Percentiles rank a stretch among this genome's conserved stretches.
These are phyloP conservation scores for Erythrobasidium yunnanense DNA, from an alignment of 768 basidiomycete genomes.

Conservation along the genomic window DNA sequence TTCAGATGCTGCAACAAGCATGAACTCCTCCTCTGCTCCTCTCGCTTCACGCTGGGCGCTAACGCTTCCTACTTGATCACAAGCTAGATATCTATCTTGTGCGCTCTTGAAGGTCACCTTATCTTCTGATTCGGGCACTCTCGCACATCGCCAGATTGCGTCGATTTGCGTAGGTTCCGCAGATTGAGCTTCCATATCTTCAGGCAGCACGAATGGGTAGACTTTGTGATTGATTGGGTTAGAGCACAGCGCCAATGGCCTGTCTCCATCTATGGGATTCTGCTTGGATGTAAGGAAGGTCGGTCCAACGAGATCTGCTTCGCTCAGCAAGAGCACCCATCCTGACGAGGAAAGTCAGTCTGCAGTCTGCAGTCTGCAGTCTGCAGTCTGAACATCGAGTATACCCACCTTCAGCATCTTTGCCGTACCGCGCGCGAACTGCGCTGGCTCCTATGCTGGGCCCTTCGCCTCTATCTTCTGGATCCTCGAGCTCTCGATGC, in stretches of 20 bases:
- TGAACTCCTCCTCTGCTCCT: slow-evolving; percentile 90
- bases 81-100: slow-evolving; percentile 75
- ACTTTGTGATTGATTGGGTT: slow-evolving; percentile 24
- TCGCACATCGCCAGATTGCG: slow-evolving; percentile 19
- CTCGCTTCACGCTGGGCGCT: slow-evolving; percentile 76
- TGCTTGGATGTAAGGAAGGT: slow-evolving; percentile 1
- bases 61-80: slow-evolving; percentile 73
- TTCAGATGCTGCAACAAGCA: slow-evolving; percentile 54
- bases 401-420: slow-evolving; percentile 18
- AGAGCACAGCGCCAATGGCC: neutral
- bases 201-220: slow-evolving; percentile 8
- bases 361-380: neutral
- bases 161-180: slow-evolving; percentile 17
- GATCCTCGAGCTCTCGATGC: slow-evolving; percentile 8
- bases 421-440: slow-evolving; percentile 15
- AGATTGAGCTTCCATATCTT: neutral
- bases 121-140: slow-evolving; percentile 45
- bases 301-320: slow-evolving; percentile 15
- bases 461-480: slow-evolving; percentile 10
- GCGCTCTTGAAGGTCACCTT: slow-evolving; percentile 68
- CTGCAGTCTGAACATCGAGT: too few relatives aligned
- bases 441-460: slow-evolving; percentile 12
- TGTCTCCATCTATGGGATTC: neutral
- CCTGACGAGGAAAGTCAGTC: neutral
- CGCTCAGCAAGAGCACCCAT: slow-evolving; percentile 7